Percentiles rank a stretch among this genome's conserved stretches.
Conservation (phyloP, 805 yeast species). For the Wickerhamomyces xylosicus region DNA sequence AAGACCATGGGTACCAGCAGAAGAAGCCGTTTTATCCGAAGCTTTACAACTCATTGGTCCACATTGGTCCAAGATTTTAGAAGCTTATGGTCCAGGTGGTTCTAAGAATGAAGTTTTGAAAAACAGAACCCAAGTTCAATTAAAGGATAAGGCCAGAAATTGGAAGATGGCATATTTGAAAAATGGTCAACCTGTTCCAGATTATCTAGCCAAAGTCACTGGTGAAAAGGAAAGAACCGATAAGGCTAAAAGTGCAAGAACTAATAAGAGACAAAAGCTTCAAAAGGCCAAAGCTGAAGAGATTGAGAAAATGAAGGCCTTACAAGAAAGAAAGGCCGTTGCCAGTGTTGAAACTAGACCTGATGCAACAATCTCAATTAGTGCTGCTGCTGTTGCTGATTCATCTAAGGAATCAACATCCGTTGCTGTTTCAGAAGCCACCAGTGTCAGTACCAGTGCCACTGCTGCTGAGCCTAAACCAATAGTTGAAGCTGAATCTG, state of each 20-base stretch:
- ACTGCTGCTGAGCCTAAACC: too few species aligned
- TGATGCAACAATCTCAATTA: background rate
- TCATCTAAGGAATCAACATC: too few species aligned
- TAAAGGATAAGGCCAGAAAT: conserved; percentile 93
- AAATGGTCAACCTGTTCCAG: conserved; percentile 68
- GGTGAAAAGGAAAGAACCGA: conserved; percentile 65
- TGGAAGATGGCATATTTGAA: conserved; percentile 85
- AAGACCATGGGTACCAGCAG: conserved; percentile 80
- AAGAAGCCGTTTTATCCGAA: conserved; percentile 72
- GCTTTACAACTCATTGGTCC: conserved; percentile 83
- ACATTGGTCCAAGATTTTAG: conserved; percentile 86
- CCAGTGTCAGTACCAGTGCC: too few species aligned
- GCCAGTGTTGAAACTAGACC: background rate
- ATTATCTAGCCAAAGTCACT: conserved; percentile 71
- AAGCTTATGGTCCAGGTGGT: conserved; percentile 92
- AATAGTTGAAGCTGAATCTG: too few species aligned
- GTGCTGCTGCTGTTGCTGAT: too few species aligned
- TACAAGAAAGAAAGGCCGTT: background rate
- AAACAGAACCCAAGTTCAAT: conserved; percentile 82
- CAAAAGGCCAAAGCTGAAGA: conserved; percentile 3
- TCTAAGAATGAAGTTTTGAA: conserved; percentile 71
- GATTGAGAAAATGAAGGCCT: background rate
- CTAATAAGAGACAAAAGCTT: conserved; percentile 10
- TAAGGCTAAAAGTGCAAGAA: conserved; percentile 25
- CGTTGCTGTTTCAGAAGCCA: too few species aligned